Evolutionary conservation across 2,329 filamentous ascomycete species (phyloP).

Genomic region (Tolypocladium ophioglossoides): DNA sequence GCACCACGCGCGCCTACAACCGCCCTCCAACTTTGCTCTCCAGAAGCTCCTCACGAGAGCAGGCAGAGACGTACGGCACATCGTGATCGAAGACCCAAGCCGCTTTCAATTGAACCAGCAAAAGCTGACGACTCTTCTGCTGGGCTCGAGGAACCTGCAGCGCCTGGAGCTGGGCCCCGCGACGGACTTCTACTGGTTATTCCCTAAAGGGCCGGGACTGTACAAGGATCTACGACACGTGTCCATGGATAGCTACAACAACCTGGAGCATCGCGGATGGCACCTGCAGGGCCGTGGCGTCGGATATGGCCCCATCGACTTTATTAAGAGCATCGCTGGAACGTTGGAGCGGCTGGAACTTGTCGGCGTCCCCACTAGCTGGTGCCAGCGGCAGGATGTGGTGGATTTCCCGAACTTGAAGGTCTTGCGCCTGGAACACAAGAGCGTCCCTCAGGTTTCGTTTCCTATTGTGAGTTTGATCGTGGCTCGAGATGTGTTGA

Average conservation of each 20-base stretch:
- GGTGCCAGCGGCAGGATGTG: conserved; percentile 5
- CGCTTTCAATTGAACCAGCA: conserved; percentile 18
- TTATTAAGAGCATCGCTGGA: conserved; percentile 7
- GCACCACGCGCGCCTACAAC: background rate
- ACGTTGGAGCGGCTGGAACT: conserved; percentile 13
- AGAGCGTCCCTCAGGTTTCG: conserved; percentile 2
- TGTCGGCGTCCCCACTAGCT: conserved; percentile 8
- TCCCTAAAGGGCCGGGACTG: conserved; percentile 2
- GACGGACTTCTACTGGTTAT: background rate
- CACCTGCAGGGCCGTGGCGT: background rate
- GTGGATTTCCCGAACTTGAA: conserved; percentile 17
- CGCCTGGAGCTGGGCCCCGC: conserved; percentile 13
- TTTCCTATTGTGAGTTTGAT: conserved; percentile 2
- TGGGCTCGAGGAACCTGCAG: conserved; percentile 15
- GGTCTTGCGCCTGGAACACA: conserved; percentile 15
- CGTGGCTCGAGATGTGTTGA: background rate
- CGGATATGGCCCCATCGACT: conserved; percentile 3
- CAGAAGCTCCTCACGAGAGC: conserved; percentile 20
- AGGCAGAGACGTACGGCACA: conserved; percentile 15
- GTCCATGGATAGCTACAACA: conserved; percentile 3
- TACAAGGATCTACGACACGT: conserved; percentile 6
- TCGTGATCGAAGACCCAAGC: conserved; percentile 14
- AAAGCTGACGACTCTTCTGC: conserved; percentile 16
- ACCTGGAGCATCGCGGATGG: conserved; percentile 3
- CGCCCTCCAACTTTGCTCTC: conserved; percentile 8